These are phyloP conservation scores for Monsonia emarginata DNA, from an alignment of 441 rosid species.

Conservation along the genomic window DNA sequence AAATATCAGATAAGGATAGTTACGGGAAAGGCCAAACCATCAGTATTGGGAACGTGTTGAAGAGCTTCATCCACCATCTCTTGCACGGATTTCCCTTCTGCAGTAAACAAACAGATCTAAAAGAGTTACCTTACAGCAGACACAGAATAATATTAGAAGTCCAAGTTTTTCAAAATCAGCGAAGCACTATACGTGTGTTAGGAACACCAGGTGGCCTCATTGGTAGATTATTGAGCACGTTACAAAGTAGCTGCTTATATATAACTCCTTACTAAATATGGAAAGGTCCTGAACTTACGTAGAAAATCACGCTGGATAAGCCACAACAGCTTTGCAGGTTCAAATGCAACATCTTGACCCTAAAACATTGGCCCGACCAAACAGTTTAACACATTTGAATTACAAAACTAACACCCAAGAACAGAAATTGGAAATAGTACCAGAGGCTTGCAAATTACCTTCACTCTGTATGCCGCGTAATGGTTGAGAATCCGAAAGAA, in stretches of 20 bases:
- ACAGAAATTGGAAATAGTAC: constrained; percentile 17
- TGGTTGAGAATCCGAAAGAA: constrained; percentile 27
- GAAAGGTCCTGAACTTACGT: constrained; percentile 44
- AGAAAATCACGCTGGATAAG: constrained; percentile 99
- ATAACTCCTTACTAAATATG: constrained; percentile 11
- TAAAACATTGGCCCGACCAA: constrained; percentile 24
- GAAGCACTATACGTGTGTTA: too few species aligned
- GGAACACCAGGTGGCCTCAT: background rate
- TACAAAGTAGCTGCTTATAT: constrained; percentile 14
- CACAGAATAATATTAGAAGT: constrained; percentile 4
- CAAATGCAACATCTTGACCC: constrained; percentile 97
- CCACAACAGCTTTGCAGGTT: constrained; percentile 93
- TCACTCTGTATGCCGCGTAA: constrained; percentile 54
- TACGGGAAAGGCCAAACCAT: constrained; percentile 56
- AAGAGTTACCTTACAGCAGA: too few species aligned
- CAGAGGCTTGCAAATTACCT: constrained; percentile 46
- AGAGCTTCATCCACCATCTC: constrained; percentile 96
- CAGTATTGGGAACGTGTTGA: constrained; percentile 65
- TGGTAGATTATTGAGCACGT: background rate
- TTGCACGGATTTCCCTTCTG: constrained; percentile 95
- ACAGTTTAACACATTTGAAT: constrained; percentile 18
- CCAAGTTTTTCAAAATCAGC: background rate
- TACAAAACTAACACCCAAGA: constrained; percentile 13
- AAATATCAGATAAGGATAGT: too few species aligned
- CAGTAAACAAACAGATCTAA: too few species aligned